Percentiles rank a stretch among this genome's conserved stretches.
These are phyloP conservation scores for Naganishia liquefaciens DNA, from an alignment of 1,284 basidiomycete species.

Conservation along the genomic window DNA sequence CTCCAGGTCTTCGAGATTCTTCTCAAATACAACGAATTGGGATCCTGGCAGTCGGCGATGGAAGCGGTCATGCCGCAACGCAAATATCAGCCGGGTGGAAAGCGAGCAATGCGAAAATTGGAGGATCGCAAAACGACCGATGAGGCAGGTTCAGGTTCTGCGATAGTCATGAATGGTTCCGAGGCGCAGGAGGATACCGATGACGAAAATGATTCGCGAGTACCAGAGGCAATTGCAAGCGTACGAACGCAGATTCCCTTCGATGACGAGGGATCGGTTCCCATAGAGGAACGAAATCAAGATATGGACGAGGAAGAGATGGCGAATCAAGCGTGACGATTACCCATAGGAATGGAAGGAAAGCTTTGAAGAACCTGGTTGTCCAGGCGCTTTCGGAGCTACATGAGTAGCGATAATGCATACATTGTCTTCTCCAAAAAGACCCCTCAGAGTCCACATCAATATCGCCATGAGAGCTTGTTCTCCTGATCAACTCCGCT, in stretches of 20 bases:
- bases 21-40: slow-evolving; percentile 78
- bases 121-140: slow-evolving; percentile 28
- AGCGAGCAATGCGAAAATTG: slow-evolving; percentile 28
- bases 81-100: slow-evolving; percentile 65
- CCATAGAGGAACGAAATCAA: too few species aligned
- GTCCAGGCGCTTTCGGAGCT: too few species aligned
- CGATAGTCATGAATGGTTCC: slow-evolving; percentile 24
- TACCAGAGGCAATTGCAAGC: slow-evolving; percentile 31
- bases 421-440: too few species aligned
- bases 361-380: background rate
- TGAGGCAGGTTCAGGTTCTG: slow-evolving; percentile 22
- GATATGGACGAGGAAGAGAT: slow-evolving; percentile 15
- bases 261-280: slow-evolving; percentile 34
- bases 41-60: slow-evolving; percentile 79
- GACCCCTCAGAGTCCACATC: too few species aligned
- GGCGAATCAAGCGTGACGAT: slow-evolving; percentile 11
- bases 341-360: background rate
- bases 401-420: too few species aligned
- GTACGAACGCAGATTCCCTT: slow-evolving; percentile 30
- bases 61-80: slow-evolving; percentile 82
- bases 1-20: slow-evolving; percentile 80
- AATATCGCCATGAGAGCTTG: too few species aligned
- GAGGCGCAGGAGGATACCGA: slow-evolving; percentile 34
- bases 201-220: slow-evolving; percentile 25
- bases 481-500: too few species aligned